These are phyloP conservation scores for Larix sibirica DNA, from an alignment of 83 land plant species.

Conservation along the genomic window DNA sequence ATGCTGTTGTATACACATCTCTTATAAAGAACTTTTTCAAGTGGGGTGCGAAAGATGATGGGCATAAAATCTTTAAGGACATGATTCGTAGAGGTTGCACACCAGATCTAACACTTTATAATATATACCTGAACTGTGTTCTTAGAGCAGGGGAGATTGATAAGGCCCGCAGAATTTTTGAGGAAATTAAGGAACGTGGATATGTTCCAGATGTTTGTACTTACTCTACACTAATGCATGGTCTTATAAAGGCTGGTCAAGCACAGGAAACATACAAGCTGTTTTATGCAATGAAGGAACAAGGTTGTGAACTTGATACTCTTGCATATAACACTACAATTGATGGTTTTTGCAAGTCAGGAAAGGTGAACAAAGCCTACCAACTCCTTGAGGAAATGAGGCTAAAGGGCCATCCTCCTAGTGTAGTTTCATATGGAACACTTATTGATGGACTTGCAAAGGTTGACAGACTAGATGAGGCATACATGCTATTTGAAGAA, in stretches of 20 bases:
- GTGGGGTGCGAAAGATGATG: slow-evolving; percentile 63
- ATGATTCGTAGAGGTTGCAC: slow-evolving; percentile 43
- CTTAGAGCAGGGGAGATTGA: slow-evolving; percentile 61
- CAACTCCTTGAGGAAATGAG: slow-evolving; percentile 81
- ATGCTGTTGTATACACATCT: slow-evolving; percentile 57
- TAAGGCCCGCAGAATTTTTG: slow-evolving; percentile 56
- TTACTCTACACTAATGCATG: slow-evolving; percentile 61
- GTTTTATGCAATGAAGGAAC: slow-evolving; percentile 68
- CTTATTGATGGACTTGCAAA: slow-evolving; percentile 72
- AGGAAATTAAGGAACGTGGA: slow-evolving; percentile 52
- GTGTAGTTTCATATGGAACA: slow-evolving; percentile 62
- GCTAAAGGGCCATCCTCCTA: slow-evolving; percentile 46
- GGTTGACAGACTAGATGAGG: slow-evolving; percentile 77
- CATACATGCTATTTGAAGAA: slow-evolving; percentile 82
- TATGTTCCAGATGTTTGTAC: slow-evolving; percentile 52
- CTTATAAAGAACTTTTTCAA: slow-evolving; percentile 57
- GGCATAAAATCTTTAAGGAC: slow-evolving; percentile 70
- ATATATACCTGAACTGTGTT: slow-evolving; percentile 72
- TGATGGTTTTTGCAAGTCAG: slow-evolving; percentile 78
- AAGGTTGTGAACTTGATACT: slow-evolving; percentile 67
- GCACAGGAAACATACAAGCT: slow-evolving; percentile 56
- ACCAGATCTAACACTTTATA: slow-evolving; percentile 60
- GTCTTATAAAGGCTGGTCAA: slow-evolving; percentile 64
- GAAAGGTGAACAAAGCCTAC: slow-evolving; percentile 78
- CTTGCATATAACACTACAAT: slow-evolving; percentile 64